Evolutionary conservation across 139 green algal species (phyloP), one percentile per base, ranked within the genome.

Genomic region (Eudorina sp.): DNA sequence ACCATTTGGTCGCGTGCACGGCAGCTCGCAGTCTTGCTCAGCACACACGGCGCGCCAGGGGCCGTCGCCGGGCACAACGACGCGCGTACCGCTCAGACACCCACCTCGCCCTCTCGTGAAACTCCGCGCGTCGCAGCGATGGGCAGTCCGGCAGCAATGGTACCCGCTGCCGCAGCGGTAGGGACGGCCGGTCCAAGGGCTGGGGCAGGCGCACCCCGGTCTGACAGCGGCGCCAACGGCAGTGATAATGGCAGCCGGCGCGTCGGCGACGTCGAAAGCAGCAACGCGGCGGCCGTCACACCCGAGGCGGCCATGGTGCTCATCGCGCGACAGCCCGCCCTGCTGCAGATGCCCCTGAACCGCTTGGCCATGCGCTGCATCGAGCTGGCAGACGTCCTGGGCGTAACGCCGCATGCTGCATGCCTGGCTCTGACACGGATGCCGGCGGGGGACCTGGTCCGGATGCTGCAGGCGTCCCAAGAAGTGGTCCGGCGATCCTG

Each of bases 241-340:
- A 69, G 14, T 69, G n/a, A 69, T 21, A 5, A 21, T 21, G n/a
- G 27, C 66, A 45, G 68, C 68, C 36, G 68, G 68, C 21, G 7
- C 68, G 68, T 29, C 70, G 41, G 70, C 43, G 21, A n/a, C 21
- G 70, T 21, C 41, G 18, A 34, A 53, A 41, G 73, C 46, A n/a
- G n/a, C 75, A 78, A 1, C 41, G 41, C 41, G 23, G 48, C 75
- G 8, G 11, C 43, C 2, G 46, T 62, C 53, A 18, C 79, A 74
- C 9, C 55, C 16, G 18, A 19, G 79, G 58, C 13, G 58, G n/a
- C 79, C 14, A 34, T 83, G 31, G 75, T 34, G 62, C 62, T 87
- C 23, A 68, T 87, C 0, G 62, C 81, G 11, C 43, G 62, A 34
- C 81, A 87, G 81, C 81, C 81, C 4, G 81, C 62, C 25, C 25